phyloP scores from a whole-genome alignment of 2,329 filamentous ascomycete species.

The Claviceps sp. region DNA sequence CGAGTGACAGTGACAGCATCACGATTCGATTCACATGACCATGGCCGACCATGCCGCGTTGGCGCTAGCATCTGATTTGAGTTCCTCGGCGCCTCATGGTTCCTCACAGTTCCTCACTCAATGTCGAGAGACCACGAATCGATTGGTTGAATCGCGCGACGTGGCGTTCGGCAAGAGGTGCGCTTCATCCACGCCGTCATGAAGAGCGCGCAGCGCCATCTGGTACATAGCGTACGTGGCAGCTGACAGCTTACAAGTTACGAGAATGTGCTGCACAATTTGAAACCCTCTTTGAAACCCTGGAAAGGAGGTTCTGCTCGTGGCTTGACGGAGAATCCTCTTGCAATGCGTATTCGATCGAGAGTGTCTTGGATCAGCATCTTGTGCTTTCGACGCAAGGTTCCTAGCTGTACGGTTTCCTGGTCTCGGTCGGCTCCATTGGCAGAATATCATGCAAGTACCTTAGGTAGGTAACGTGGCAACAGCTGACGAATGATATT shows the following conservation, averaged over 20 bases:
- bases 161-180: slow-evolving; percentile 3
- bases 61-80: slow-evolving; percentile 15
- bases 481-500: background rate
- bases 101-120: background rate
- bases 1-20: background rate
- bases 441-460: no score
- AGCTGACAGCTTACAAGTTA: background rate
- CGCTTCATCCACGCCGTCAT: background rate
- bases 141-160: slow-evolving; percentile 6
- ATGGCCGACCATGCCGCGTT: slow-evolving; percentile 14
- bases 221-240: background rate
- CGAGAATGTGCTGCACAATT: no score
- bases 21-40: no score
- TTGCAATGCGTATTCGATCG: background rate
- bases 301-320: no score
- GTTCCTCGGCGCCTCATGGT: slow-evolving; percentile 4
- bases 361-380: no score
- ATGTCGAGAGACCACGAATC: background rate
- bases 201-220: background rate
- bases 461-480: no score
- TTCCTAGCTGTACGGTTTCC: no score
- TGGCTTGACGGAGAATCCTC: background rate
- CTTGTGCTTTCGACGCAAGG: no score
- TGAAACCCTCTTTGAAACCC: no score
- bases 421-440: no score